These are phyloP conservation scores for Ceratobasidium sp. DNA, from an alignment of 1,284 basidiomycete species.

Conservation along the genomic window DNA sequence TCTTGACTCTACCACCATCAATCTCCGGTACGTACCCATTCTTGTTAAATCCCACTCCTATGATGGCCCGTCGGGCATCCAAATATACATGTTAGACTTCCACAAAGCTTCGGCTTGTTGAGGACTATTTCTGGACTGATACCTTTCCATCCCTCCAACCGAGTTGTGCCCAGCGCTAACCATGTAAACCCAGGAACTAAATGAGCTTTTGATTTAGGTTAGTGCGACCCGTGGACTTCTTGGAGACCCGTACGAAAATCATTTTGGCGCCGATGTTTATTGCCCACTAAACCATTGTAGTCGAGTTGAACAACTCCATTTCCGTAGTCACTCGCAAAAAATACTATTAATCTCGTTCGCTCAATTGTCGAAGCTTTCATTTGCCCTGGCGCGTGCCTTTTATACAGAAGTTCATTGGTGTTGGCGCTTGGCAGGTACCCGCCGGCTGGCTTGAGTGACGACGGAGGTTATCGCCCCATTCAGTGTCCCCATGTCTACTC, in stretches of 20 bases:
- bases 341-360: slow-evolving; percentile 22
- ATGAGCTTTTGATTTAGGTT: too few relatives aligned
- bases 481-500: slow-evolving; percentile 22
- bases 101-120: slow-evolving; percentile 19
- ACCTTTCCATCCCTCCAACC: neutral
- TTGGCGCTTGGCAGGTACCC: neutral
- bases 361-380: neutral
- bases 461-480: neutral
- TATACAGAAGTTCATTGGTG: neutral
- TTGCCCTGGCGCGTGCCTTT: neutral
- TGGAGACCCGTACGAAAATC: too few relatives aligned
- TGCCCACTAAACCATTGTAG: neutral
- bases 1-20: slow-evolving; percentile 2
- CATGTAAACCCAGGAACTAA: too few relatives aligned
- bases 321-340: slow-evolving; percentile 12
- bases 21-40: neutral
- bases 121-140: slow-evolving; percentile 22
- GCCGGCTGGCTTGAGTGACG: slow-evolving; percentile 1
- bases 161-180: too few relatives aligned
- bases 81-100: slow-evolving; percentile 36
- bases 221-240: too few relatives aligned
- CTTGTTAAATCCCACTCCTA: neutral
- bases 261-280: too few relatives aligned
- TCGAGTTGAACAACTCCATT: slow-evolving; percentile 21
- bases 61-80: slow-evolving; percentile 9